Base-by-base conservation (phyloP, 768 basidiomycete genomes). In the Brasilioporus rufonigricans region DNA sequence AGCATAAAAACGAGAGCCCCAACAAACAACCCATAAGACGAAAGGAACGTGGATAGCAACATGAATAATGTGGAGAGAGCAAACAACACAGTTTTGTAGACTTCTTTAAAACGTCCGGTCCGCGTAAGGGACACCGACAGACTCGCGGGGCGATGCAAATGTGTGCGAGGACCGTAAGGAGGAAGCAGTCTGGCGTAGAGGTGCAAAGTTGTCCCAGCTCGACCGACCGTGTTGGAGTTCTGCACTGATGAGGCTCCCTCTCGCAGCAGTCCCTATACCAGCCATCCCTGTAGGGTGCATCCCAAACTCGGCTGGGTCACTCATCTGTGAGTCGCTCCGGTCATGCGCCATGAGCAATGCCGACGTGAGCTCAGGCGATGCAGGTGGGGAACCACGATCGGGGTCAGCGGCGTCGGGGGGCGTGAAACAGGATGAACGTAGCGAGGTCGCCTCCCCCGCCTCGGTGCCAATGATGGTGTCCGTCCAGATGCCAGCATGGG, bases 191-290 rank as follows among this genome's bases (percentile, higher is more conserved):
- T n/a, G 44, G 36, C 55, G 51, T 1, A 64, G 32, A 4, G 62
- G 58, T 23, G 40, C 26, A 12, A 38, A 27, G 29, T 58, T 62
- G 33, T 62, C 61, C 13, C 27, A 56, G 13, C 62, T 61, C 50
- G 47, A 33, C n/a, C 60, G 59, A 41, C 27, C 29, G n/a, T 43
- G 51, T 8, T 52, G 57, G 4, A 63, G 16, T 19, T 41, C 56
- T 5, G 50, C 4, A 48, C 61, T 61, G 45, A 72, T 60, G 38
- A 60, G 39, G 55, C 74, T 69, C 24, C 73, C 65, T 3, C 76
- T 61, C 29, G 69, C 70, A 5, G 71, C 73, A 2, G 79, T 80
- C 13, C 79, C 79, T 10, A 80, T 57, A 10, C 79, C 79, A 11
- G 74, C 74, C 80, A 80, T 78, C 19, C 76, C 71, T 52, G 39